Evolutionary conservation across 2,329 filamentous ascomycete genomes (phyloP).

Genomic region (Pseudogymnoascus sp.): DNA sequence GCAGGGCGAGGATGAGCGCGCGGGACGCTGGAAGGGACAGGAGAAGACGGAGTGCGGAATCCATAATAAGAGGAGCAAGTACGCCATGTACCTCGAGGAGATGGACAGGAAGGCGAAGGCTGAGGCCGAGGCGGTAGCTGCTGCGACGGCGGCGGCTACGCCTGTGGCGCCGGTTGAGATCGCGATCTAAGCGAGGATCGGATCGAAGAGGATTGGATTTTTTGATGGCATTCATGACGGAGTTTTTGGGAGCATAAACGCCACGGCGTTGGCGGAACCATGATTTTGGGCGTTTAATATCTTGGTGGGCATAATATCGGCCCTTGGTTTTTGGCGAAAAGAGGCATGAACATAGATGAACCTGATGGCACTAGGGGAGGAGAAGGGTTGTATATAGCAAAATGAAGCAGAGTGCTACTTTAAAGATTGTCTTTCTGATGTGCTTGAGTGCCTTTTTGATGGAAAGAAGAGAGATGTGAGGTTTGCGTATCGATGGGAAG

Average conservation of each 20-base stretch:
- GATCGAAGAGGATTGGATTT: not conserved
- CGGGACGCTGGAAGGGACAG: conserved; percentile 94
- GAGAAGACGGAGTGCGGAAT: conserved; percentile 97
- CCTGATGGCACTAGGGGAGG: not conserved
- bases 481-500: not conserved
- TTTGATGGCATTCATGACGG: conserved; percentile 3
- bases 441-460: not conserved
- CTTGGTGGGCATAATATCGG: not conserved
- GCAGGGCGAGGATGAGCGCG: conserved; percentile 89
- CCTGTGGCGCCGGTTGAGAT: not conserved
- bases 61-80: conserved; percentile 94
- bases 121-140: conserved; percentile 14
- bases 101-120: conserved; percentile 27
- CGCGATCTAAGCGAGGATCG: not conserved
- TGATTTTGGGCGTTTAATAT: not conserved
- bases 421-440: not conserved
- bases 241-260: not conserved
- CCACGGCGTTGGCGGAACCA: not conserved
- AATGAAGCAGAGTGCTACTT: conserved; percentile 4
- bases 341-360: not conserved
- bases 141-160: not conserved
- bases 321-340: not conserved
- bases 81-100: conserved; percentile 59
- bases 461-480: not conserved
- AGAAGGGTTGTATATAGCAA: not conserved